Conservation (phyloP, 768 basidiomycete species). For the Collybia nuda region DNA sequence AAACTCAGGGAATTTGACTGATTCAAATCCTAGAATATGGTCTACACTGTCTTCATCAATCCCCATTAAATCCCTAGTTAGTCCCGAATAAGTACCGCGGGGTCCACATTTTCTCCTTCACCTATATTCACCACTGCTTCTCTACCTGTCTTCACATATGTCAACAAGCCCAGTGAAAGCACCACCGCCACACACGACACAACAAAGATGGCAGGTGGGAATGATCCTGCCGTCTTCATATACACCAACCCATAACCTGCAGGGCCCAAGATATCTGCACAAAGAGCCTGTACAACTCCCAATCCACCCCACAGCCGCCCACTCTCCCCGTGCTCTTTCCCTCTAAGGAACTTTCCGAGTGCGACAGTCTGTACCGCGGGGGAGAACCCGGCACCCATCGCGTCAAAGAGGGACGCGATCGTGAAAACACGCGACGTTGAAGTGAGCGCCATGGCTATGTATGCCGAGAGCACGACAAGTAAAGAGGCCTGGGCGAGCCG, state of each 20-base stretch:
- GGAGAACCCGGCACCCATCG: constrained; percentile 61
- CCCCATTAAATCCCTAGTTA: too few species aligned
- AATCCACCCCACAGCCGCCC: constrained; percentile 82
- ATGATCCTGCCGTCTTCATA: constrained; percentile 64
- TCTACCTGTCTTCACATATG: constrained; percentile 36
- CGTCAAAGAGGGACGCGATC: constrained; percentile 41
- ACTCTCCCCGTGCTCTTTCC: constrained; percentile 53
- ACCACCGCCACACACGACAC: constrained; percentile 41
- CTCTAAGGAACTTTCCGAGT: constrained; percentile 57
- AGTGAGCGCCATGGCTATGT: constrained; percentile 48
- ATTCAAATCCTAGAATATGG: too few species aligned
- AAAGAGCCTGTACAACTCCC: constrained; percentile 69
- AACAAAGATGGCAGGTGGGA: constrained; percentile 71
- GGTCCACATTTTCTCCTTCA: too few species aligned
- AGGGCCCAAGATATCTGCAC: constrained; percentile 70
- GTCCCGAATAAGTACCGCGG: too few species aligned
- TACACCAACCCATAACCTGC: constrained; percentile 72
- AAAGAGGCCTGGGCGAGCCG: constrained; percentile 62
- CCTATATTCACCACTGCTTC: not conserved
- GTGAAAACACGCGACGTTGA: constrained; percentile 51
- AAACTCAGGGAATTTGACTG: too few species aligned
- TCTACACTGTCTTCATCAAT: too few species aligned
- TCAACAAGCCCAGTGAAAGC: constrained; percentile 43
- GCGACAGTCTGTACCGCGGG: constrained; percentile 76
- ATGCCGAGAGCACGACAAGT: constrained; percentile 51